Conservation (phyloP, 192 early-diverging fungal species). For the Phlyctochytrium planicorne region DNA sequence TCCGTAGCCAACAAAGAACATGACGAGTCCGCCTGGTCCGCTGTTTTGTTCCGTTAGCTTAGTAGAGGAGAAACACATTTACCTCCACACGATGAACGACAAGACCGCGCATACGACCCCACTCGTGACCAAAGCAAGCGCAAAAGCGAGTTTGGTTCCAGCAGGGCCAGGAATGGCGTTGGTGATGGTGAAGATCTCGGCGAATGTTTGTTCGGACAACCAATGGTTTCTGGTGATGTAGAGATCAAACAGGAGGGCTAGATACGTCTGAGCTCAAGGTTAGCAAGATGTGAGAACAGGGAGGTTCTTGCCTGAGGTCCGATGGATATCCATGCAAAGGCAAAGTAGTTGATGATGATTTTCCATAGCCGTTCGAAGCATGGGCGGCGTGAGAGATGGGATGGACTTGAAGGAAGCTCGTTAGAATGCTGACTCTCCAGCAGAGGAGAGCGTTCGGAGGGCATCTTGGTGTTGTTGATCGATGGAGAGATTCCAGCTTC, state of each 20-base stretch:
- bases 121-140: slow-evolving; percentile 39
- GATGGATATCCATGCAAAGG: slow-evolving; percentile 57
- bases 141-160: slow-evolving; percentile 37
- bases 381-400: slow-evolving; percentile 1
- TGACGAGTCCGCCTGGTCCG: slow-evolving; percentile 56
- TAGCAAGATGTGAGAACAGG: background rate
- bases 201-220: slow-evolving; percentile 55
- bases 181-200: slow-evolving; percentile 65
- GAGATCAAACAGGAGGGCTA: slow-evolving; percentile 54
- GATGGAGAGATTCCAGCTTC: too few species aligned
- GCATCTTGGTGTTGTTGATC: too few species aligned
- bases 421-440: too few species aligned
- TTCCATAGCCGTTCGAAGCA: slow-evolving; percentile 21
- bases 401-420: too few species aligned
- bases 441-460: too few species aligned
- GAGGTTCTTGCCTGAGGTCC: slow-evolving; percentile 49
- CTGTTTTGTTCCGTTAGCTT: slow-evolving; percentile 21
- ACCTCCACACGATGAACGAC: slow-evolving; percentile 47
- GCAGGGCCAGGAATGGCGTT: slow-evolving; percentile 62
- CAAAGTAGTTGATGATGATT: slow-evolving; percentile 38
- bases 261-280: slow-evolving; percentile 37
- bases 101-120: slow-evolving; percentile 34
- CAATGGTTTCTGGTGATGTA: slow-evolving; percentile 55
- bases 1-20: slow-evolving; percentile 49
- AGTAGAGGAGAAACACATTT: background rate